A percentile compares a stretch with the other conserved stretches of the same genome.
These are phyloP conservation scores for Cryptococcus sp. DNA, from an alignment of 1,284 basidiomycete species.

Conservation along the genomic window DNA sequence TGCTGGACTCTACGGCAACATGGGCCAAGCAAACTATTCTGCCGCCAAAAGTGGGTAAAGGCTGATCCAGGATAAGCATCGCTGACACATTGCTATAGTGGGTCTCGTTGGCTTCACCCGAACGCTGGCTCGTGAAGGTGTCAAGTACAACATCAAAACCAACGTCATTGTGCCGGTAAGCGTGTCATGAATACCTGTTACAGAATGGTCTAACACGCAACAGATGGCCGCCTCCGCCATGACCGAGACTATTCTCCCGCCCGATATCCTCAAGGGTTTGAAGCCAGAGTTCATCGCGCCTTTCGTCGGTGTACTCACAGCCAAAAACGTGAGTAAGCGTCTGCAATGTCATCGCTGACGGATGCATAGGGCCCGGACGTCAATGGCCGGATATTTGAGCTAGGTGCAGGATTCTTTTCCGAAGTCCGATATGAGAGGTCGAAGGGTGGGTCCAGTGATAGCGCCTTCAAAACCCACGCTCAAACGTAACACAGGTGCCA, in stretches of 20 bases:
- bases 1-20: constrained; percentile 69
- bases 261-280: constrained; percentile 90
- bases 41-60: constrained; percentile 54
- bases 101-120: constrained; percentile 87
- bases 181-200: constrained; percentile 7
- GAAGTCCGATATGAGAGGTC: constrained; percentile 93
- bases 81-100: constrained; percentile 57
- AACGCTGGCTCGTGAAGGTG: constrained; percentile 86
- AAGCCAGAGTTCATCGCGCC: constrained; percentile 95
- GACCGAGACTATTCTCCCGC: constrained; percentile 94
- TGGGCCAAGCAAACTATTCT: constrained; percentile 86
- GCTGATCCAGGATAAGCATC: not conserved
- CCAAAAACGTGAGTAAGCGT: constrained; percentile 41
- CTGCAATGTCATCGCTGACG: not conserved
- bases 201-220: not conserved
- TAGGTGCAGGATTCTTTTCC: constrained; percentile 90
- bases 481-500: constrained; percentile 54
- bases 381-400: constrained; percentile 86
- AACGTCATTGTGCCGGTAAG: constrained; percentile 86
- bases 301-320: constrained; percentile 68
- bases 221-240: constrained; percentile 90
- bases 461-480: not conserved
- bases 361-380: constrained; percentile 69
- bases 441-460: constrained; percentile 57
- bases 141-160: constrained; percentile 87